Evolutionary conservation across 2,329 filamentous ascomycete species (phyloP).

Genomic region (Mycosphaerella sp.): DNA sequence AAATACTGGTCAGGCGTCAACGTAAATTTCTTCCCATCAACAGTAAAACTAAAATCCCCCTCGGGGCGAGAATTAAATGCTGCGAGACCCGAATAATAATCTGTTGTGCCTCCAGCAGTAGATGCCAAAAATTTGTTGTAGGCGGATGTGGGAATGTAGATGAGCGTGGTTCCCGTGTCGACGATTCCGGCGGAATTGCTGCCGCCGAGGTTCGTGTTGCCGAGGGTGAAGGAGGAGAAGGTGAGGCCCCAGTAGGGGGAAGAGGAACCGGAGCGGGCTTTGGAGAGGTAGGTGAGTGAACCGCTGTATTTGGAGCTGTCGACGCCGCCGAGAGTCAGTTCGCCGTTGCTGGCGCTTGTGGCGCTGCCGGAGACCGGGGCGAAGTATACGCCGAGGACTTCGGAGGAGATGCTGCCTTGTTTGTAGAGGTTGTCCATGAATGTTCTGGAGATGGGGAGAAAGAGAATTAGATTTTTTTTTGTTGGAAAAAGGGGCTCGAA

Average conservation of each 20-base stretch:
- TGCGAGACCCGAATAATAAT: conserved; percentile 21
- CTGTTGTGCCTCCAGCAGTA: too few relatives aligned
- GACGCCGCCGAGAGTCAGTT: conserved; percentile 36
- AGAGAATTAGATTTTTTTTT: too few relatives aligned
- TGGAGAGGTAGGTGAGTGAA: conserved; percentile 47
- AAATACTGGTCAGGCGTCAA: conserved; percentile 20
- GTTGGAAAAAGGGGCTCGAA: too few relatives aligned
- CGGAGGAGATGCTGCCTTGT: conserved; percentile 17
- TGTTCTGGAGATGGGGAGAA: conserved; percentile 2
- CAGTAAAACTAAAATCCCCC: conserved; percentile 17
- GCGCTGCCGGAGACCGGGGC: conserved; percentile 20
- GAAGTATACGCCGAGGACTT: conserved; percentile 23
- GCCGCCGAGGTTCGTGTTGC: conserved; percentile 11
- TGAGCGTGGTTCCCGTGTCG: conserved; percentile 38
- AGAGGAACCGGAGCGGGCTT: conserved; percentile 52
- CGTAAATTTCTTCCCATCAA: conserved; percentile 13
- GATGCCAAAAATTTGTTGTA: conserved; percentile 21
- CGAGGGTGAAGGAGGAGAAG: conserved; percentile 18
- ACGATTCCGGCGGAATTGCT: conserved; percentile 36
- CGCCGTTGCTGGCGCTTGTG: conserved; percentile 17
- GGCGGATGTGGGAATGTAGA: conserved; percentile 36
- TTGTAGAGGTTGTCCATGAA: conserved; percentile 22
- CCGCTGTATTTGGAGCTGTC: conserved; percentile 52
- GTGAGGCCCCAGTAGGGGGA: conserved; percentile 37
- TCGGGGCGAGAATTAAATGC: conserved; percentile 16